phyloP scores from a whole-genome alignment of 176 grass and related monocot species.

The Bromus sterilis region DNA sequence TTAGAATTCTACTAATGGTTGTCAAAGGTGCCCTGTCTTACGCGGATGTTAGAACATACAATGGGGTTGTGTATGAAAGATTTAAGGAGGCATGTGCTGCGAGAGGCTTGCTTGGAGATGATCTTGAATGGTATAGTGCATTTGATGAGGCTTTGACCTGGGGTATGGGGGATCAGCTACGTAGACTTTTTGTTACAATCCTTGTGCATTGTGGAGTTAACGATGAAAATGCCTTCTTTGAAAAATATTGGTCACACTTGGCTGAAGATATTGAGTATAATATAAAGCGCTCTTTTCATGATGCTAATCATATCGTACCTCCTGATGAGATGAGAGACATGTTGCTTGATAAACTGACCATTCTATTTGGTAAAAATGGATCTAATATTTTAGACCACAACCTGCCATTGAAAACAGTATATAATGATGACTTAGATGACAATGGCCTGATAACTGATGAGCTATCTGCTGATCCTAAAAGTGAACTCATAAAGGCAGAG shows the following conservation, averaged over 20 bases:
- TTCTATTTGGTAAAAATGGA: neutral
- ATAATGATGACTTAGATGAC: neutral
- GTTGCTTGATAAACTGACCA: neutral
- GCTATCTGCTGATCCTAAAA: neutral
- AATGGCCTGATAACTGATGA: neutral
- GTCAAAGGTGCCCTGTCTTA: neutral
- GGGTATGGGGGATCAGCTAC: neutral
- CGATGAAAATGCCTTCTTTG: neutral
- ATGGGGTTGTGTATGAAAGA: neutral
- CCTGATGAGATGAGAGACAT: neutral
- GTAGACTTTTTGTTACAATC: neutral
- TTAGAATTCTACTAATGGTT: neutral
- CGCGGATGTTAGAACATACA: neutral
- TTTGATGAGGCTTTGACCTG: neutral
- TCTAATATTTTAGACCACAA: neutral
- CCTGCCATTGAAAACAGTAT: neutral
- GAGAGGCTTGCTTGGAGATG: neutral
- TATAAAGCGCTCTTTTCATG: neutral
- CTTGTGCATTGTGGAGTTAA: neutral
- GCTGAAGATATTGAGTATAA: neutral
- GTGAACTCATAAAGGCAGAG: neutral
- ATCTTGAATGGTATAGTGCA: neutral
- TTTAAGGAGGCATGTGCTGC: neutral
- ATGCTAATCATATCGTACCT: neutral
- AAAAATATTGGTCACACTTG: neutral